Percentiles rank a stretch among this genome's conserved stretches.
These are phyloP conservation scores for Monosporozyma servazzii DNA, from an alignment of 805 yeast genomes.

Conservation along the genomic window DNA sequence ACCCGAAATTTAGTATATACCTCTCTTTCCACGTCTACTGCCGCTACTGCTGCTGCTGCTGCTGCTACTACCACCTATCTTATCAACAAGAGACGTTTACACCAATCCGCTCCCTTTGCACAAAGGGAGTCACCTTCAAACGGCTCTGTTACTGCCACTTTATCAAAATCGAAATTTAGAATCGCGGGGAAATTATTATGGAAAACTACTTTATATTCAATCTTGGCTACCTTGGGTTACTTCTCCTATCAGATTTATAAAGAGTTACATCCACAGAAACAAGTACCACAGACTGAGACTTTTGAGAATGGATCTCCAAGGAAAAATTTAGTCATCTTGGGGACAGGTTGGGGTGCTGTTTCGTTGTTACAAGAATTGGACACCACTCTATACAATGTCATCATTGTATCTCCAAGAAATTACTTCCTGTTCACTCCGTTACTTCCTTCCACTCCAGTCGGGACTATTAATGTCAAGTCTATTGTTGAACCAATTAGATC, in stretches of 20 bases:
- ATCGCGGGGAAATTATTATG: background rate
- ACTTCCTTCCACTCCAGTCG: slow-evolving; percentile 90
- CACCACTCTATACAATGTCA: slow-evolving; percentile 78
- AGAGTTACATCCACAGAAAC: slow-evolving; percentile 54
- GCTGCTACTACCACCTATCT: background rate
- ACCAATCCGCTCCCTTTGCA: background rate
- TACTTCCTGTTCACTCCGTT: slow-evolving; percentile 92
- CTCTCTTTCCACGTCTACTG: too few relatives aligned
- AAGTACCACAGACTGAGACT: slow-evolving; percentile 49
- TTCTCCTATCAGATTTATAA: slow-evolving; percentile 52
- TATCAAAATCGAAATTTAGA: background rate
- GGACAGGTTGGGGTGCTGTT: slow-evolving; percentile 94
- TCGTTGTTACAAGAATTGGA: slow-evolving; percentile 78
- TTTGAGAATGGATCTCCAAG: slow-evolving; percentile 39
- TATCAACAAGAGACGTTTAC: background rate
- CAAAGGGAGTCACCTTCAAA: background rate
- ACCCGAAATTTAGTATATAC: background rate
- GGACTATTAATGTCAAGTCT: slow-evolving; percentile 81
- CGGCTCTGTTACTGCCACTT: background rate
- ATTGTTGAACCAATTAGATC: slow-evolving; percentile 90
- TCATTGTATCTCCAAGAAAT: slow-evolving; percentile 88
- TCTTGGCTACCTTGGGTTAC: slow-evolving; percentile 44
- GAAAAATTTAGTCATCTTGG: slow-evolving; percentile 53
- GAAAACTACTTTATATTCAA: slow-evolving; percentile 4
- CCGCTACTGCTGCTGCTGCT: background rate